Evolutionary conservation across 495 filamentous ascomycete genomes (phyloP), one percentile per base, ranked within the genome.

Genomic region (Aspergillus taichungensis): DNA sequence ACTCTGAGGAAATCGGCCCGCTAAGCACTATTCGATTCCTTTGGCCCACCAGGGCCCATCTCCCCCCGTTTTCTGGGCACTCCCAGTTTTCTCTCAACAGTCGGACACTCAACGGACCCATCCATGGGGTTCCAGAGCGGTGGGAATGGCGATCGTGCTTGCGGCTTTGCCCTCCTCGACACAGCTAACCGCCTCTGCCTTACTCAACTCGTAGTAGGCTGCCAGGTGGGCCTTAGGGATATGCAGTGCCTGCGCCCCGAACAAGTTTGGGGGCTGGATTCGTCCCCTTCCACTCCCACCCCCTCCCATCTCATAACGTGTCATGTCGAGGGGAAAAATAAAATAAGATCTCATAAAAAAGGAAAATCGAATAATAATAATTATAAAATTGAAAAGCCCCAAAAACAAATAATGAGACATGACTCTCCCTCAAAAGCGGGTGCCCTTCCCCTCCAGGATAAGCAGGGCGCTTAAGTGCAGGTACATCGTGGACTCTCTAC

Each of bases 401-500:
- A 24, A 24, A 24, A 24, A 24, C 18, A 24, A 24, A 24, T 24
- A 24, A 50, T 49, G 46, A 34, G 37, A 54, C 14, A 47, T 45
- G 42, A 42, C 45, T 43, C 34, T 34, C 42, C 50, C 49, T 37
- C 18, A 37, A 45, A 51, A 49, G 48, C 49, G 34, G 44, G 48
- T 32, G 37, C 50, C 45, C 33, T 42, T 47, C 37, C 32, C 34
- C 42, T 13, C 37, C 37, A 42, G 45, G 40, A 50, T 46, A 36
- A 45, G 34, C 40, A 24, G 43, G 58, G 64, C 67, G 67, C 67
- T 71, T 68, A 67, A 64, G 66, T 61, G 61, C 56, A 67, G 63
- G 52, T 57, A 57, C 53, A 57, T 66, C 58, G 46, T 62, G 49
- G 54, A 65, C 50, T 50, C 56, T 60, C 50, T 54, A 52, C 53